A percentile compares a stretch with the other conserved stretches of the same genome.
These are phyloP conservation scores for Chernovozyma sophiae-reginae DNA, from an alignment of 1,139 yeast species.

Conservation along the genomic window DNA sequence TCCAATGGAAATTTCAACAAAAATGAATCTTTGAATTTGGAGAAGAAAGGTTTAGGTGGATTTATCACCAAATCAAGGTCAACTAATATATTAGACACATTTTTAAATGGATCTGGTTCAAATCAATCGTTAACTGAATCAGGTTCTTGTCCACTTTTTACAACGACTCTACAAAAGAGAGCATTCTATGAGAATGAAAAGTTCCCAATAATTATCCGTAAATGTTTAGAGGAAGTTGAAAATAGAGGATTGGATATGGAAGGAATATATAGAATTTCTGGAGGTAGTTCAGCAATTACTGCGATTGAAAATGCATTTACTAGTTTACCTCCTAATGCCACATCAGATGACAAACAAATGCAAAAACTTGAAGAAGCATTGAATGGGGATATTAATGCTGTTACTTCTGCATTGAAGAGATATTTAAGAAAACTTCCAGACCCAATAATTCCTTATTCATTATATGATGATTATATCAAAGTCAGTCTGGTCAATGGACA, in stretches of 20 bases:
- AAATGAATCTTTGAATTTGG: conserved; percentile 2
- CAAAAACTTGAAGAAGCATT: conserved; percentile 43
- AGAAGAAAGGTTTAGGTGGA: conserved; percentile 12
- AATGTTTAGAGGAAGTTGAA: conserved; percentile 80
- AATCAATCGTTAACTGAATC: conserved; percentile 8
- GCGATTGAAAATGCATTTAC: conserved; percentile 49
- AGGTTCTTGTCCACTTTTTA: conserved; percentile 30
- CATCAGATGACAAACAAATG: conserved; percentile 36
- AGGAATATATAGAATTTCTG: conserved; percentile 90
- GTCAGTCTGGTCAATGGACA: conserved; percentile 34
- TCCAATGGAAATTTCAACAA: conserved; percentile 4
- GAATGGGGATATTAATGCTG: conserved; percentile 76
- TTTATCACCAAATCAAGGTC: conserved; percentile 44
- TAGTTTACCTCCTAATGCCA: conserved; percentile 19
- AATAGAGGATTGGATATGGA: conserved; percentile 66
- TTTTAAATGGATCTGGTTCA: conserved; percentile 20
- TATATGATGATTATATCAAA: conserved; percentile 63
- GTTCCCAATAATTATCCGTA: conserved; percentile 68
- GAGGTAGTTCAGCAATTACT: conserved; percentile 75
- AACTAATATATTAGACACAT: conserved; percentile 42
- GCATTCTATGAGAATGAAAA: conserved; percentile 54
- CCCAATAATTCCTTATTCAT: conserved; percentile 71
- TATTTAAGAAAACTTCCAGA: conserved; percentile 81
- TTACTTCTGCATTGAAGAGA: conserved; percentile 81
- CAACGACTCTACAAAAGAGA: conserved; percentile 54